A percentile compares a stretch with the other conserved stretches of the same genome.
phyloP scores from a whole-genome alignment of 345 rosid species.

The Salix koriyanagi region DNA sequence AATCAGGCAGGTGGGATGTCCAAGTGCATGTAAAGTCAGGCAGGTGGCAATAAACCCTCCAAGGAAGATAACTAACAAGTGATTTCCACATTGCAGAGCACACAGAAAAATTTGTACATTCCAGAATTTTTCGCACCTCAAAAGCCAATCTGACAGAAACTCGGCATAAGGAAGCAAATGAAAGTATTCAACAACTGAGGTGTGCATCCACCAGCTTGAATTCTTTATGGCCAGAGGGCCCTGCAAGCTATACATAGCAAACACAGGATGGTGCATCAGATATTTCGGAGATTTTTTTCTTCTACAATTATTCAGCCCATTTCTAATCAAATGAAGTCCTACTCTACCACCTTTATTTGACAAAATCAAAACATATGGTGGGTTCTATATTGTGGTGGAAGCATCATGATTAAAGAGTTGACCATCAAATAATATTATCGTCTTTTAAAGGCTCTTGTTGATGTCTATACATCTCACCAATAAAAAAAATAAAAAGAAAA shows the following conservation, averaged over 20 bases:
- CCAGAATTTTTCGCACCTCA: constrained; percentile 2
- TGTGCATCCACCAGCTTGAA: constrained; percentile 16
- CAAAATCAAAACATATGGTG: not conserved
- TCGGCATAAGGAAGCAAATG: constrained; percentile 28
- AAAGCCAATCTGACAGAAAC: constrained; percentile 18
- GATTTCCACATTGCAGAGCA: not conserved
- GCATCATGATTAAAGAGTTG: not conserved
- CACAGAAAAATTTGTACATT: not conserved
- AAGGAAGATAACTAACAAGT: not conserved
- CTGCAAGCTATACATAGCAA: constrained; percentile 19
- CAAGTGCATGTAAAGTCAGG: not conserved
- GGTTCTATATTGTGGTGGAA: not conserved
- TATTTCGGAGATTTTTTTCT: not conserved
- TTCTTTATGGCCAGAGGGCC: constrained; percentile 20
- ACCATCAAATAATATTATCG: too few relatives aligned
- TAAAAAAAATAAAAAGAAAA: too few relatives aligned
- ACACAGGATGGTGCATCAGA: not conserved
- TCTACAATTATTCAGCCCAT: not conserved
- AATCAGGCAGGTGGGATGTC: not conserved
- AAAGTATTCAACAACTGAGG: constrained; percentile 22
- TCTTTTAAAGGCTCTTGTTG: not conserved
- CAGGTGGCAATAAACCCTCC: not conserved
- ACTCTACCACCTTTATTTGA: not conserved
- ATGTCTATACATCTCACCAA: not conserved
- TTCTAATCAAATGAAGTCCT: not conserved